Percentiles rank a stretch among this genome's conserved stretches.
These are phyloP conservation scores for Aspergillus saccharolyticus DNA, from an alignment of 495 filamentous ascomycete species.

Conservation along the genomic window DNA sequence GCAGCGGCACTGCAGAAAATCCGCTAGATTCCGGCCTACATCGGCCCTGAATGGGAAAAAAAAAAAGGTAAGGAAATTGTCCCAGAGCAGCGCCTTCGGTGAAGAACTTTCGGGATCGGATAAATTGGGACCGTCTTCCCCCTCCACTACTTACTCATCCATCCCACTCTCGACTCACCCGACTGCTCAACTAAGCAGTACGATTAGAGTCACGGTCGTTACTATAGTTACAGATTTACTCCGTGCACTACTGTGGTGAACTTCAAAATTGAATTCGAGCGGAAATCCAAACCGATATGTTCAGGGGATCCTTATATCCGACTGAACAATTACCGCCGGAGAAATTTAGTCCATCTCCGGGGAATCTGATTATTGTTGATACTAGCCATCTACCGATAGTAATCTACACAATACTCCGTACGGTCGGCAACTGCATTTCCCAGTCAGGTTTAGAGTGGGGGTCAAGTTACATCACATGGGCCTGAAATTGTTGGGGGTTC, in stretches of 20 bases:
- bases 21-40: slow-evolving; percentile 12
- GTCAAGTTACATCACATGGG: slow-evolving; percentile 4
- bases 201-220: too few relatives aligned
- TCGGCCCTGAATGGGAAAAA: slow-evolving; percentile 10
- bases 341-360: neutral
- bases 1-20: slow-evolving; percentile 1
- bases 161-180: neutral
- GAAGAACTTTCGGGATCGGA: slow-evolving; percentile 17
- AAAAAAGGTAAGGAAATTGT: slow-evolving; percentile 8
- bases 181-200: neutral
- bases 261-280: neutral
- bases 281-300: neutral
- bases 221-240: too few relatives aligned
- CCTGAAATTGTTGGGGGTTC: slow-evolving; percentile 11
- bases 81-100: slow-evolving; percentile 17
- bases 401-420: too few relatives aligned
- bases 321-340: neutral
- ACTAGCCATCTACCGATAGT: too few relatives aligned
- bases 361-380: neutral
- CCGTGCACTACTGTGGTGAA: too few relatives aligned
- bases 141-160: neutral
- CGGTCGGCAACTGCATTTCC: slow-evolving; percentile 18
- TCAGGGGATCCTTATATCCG: neutral
- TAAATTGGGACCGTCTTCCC: slow-evolving; percentile 1
- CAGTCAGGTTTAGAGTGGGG: slow-evolving; percentile 23